Percentiles rank a stretch among this genome's conserved stretches.
phyloP scores from a whole-genome alignment of 73 alveolate species.

The Tetrahymena borealis region DNA sequence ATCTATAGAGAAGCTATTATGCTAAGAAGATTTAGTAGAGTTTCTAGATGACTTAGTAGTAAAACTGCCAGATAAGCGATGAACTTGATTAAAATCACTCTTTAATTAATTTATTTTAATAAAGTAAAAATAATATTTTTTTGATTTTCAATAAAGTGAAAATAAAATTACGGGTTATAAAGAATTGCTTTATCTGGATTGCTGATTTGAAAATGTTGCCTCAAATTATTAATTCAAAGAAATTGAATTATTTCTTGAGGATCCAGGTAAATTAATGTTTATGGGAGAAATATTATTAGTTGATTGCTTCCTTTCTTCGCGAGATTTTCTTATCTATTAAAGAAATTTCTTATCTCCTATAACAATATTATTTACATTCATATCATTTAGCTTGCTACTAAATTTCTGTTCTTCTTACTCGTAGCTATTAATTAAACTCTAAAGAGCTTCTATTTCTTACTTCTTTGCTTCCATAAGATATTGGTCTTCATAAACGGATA shows the following conservation, averaged over 20 bases:
- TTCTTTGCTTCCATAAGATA: not conserved
- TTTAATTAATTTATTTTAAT: no score
- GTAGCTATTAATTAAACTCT: not conserved
- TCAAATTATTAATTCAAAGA: not conserved
- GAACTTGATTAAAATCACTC: not conserved
- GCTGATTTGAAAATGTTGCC: not conserved
- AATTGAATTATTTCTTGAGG: not conserved
- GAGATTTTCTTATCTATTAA: not conserved
- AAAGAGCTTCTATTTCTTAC: not conserved
- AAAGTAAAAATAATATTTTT: no score
- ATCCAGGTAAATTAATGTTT: not conserved
- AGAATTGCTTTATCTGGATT: not conserved
- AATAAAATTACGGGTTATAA: not conserved
- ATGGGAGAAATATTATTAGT: not conserved
- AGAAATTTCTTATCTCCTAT: not conserved
- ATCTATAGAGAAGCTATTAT: not conserved
- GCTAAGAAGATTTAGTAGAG: not conserved
- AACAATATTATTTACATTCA: not conserved
- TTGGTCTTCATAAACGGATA: not conserved
- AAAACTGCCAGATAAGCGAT: not conserved
- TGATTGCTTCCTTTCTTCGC: not conserved
- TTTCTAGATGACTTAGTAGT: not conserved
- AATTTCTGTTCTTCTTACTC: not conserved
- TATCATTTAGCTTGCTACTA: not conserved
- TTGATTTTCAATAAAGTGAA: no score